Evolutionary conservation across 352 stramenopile genomes (phyloP).

Genomic region (Phytophthora sojae): DNA sequence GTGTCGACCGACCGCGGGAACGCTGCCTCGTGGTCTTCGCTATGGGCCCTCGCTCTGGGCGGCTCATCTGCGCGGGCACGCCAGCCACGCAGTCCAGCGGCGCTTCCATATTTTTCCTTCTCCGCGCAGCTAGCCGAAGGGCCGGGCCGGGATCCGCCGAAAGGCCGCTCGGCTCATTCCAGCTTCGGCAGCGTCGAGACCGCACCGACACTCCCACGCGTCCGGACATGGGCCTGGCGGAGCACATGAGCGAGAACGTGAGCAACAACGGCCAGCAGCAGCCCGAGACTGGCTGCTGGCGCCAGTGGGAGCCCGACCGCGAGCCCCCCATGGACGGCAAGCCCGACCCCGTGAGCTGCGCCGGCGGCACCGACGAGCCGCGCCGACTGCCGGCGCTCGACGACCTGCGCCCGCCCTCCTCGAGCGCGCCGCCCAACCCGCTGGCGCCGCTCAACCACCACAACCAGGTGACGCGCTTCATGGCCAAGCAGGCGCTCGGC

Average conservation of each 20-base stretch:
- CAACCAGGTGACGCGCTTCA: constrained; percentile 67
- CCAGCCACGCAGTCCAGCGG: neutral
- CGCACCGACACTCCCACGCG: neutral
- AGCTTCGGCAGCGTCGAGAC: constrained; percentile 26
- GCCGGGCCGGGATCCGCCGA: neutral
- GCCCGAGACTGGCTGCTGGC: constrained; percentile 6
- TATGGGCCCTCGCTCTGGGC: neutral
- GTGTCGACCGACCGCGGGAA: neutral
- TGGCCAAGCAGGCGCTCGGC: constrained; percentile 67
- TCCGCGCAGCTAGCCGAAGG: neutral
- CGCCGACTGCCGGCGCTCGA: constrained; percentile 11
- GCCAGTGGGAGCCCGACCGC: constrained; percentile 43
- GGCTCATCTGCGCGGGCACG: neutral
- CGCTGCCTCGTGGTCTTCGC: neutral
- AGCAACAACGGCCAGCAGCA: constrained; percentile 27
- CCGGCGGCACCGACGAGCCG: constrained; percentile 1
- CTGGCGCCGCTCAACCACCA: constrained; percentile 52
- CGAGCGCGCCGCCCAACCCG: constrained; percentile 3
- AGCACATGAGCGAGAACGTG: constrained; percentile 44
- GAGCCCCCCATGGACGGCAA: constrained; percentile 34
- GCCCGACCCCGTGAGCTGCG: constrained; percentile 18
- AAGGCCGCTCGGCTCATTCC: neutral
- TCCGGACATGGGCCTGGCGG: constrained; percentile 32
- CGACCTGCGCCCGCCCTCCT: constrained; percentile 1
- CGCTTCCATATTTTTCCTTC: constrained; percentile 5